Evolutionary conservation across 495 filamentous ascomycete genomes (phyloP).

Genomic region (Hyaloscypha finlandica): DNA sequence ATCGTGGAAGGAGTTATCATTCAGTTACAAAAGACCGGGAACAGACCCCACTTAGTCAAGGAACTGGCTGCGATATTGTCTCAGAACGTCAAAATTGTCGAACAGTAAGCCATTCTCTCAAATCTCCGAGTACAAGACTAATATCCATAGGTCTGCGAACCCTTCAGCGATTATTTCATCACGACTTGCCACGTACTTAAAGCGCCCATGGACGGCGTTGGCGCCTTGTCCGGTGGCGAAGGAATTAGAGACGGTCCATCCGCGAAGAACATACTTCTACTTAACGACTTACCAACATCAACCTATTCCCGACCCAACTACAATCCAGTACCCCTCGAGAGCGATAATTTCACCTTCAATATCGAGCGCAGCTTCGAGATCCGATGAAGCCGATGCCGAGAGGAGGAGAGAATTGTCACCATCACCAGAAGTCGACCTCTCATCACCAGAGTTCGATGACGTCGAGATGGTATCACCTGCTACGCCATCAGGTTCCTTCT

Average conservation of each 20-base stretch:
- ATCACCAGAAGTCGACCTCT: slow-evolving; percentile 91
- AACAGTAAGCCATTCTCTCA: slow-evolving; percentile 67
- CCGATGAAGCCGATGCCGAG: slow-evolving; percentile 69
- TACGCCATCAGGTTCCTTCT: slow-evolving; percentile 60
- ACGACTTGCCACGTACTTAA: slow-evolving; percentile 83
- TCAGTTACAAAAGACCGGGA: slow-evolving; percentile 88
- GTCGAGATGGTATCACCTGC: slow-evolving; percentile 53
- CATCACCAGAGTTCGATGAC: slow-evolving; percentile 76
- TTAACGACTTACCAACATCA: slow-evolving; percentile 83
- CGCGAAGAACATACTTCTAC: slow-evolving; percentile 94
- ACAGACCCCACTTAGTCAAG: slow-evolving; percentile 91
- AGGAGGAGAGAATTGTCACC: slow-evolving; percentile 77
- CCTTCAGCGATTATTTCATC: slow-evolving; percentile 94
- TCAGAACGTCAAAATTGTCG: slow-evolving; percentile 75
- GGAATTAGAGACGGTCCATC: slow-evolving; percentile 88
- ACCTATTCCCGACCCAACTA: slow-evolving; percentile 73
- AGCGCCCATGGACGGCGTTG: slow-evolving; percentile 80
- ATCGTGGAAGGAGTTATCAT: slow-evolving; percentile 91
- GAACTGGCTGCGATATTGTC: slow-evolving; percentile 85
- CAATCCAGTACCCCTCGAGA: slow-evolving; percentile 40
- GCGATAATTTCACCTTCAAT: slow-evolving; percentile 80
- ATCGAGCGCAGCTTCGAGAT: slow-evolving; percentile 66
- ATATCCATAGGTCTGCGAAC: slow-evolving; percentile 77
- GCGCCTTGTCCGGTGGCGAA: slow-evolving; percentile 88
- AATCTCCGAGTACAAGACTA: slow-evolving; percentile 36